Percentiles rank a stretch among this genome's conserved stretches.
Conservation (phyloP, 2,329 filamentous ascomycete species). For the Corinectria fuckeliana region DNA sequence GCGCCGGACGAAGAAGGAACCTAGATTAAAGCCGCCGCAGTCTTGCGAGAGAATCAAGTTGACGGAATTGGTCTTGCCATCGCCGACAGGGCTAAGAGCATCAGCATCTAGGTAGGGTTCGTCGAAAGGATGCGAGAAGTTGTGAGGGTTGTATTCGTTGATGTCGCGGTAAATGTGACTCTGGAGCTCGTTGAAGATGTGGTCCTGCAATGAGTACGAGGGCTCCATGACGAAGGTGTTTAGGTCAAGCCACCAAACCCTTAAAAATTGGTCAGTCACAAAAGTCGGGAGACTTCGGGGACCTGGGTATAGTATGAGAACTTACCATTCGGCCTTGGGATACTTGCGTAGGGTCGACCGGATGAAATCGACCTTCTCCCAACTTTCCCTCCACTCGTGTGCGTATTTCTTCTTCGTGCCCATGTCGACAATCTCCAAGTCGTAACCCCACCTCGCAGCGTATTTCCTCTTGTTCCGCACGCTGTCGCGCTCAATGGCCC, state of each 20-base stretch:
- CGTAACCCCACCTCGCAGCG: slow-evolving; percentile 86
- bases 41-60: slow-evolving; percentile 92
- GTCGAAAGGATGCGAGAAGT: slow-evolving; percentile 84
- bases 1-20: slow-evolving; percentile 89
- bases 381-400: slow-evolving; percentile 98
- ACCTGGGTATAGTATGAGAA: slow-evolving; percentile 18
- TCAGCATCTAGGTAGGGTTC: slow-evolving; percentile 78
- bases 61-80: slow-evolving; percentile 78
- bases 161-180: slow-evolving; percentile 89
- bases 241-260: slow-evolving; percentile 99
- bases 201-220: slow-evolving; percentile 83
- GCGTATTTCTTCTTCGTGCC: slow-evolving; percentile 98
- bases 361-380: slow-evolving; percentile 98
- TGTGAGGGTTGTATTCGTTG: slow-evolving; percentile 93
- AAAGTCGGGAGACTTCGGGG: not conserved
- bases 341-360: slow-evolving; percentile 90
- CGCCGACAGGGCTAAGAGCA: slow-evolving; percentile 75
- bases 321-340: slow-evolving; percentile 93
- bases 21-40: slow-evolving; percentile 94
- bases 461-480: slow-evolving; percentile 95
- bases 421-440: slow-evolving; percentile 97
- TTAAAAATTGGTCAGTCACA: slow-evolving; percentile 60
- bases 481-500: slow-evolving; percentile 97
- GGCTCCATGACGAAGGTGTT: slow-evolving; percentile 99
- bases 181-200: slow-evolving; percentile 84